These are phyloP conservation scores for Psilocybe azurescens DNA, from an alignment of 768 basidiomycete species.

Conservation along the genomic window DNA sequence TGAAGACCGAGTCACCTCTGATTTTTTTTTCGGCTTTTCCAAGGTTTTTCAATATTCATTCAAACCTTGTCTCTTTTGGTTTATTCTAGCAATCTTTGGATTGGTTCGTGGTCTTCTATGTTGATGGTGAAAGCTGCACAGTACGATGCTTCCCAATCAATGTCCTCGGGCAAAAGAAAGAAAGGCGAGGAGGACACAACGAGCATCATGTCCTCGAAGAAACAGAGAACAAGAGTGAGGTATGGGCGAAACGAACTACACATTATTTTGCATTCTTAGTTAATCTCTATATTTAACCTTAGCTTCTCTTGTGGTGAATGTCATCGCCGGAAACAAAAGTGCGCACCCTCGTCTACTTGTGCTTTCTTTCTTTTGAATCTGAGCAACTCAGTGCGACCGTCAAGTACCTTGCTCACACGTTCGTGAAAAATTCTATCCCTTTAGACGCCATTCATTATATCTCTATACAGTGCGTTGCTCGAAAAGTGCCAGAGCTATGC, in stretches of 20 bases:
- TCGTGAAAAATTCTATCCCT: constrained; percentile 28
- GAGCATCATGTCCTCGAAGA: constrained; percentile 56
- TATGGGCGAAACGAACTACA: constrained; percentile 32
- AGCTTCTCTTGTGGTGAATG: constrained; percentile 91
- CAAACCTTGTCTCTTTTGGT: background rate
- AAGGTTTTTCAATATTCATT: background rate
- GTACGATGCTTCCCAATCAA: constrained; percentile 30
- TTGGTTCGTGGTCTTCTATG: constrained; percentile 11
- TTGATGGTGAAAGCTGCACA: constrained; percentile 46
- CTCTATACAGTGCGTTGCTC: constrained; percentile 68
- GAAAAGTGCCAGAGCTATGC: constrained; percentile 88
- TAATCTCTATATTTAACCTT: constrained; percentile 5
- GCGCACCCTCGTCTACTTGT: constrained; percentile 4
- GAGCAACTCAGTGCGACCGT: constrained; percentile 71
- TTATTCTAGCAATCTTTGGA: background rate
- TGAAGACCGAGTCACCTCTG: constrained; percentile 18
- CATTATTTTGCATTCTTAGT: background rate
- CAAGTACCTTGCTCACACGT: constrained; percentile 88
- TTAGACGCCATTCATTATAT: constrained; percentile 16
- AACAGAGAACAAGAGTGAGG: constrained; percentile 80
- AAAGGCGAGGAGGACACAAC: constrained; percentile 67
- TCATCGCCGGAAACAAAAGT: constrained; percentile 89
- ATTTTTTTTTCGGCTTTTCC: constrained; percentile 7
- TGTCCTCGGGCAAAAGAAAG: constrained; percentile 56
- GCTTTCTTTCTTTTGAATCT: constrained; percentile 8